phyloP scores from a whole-genome alignment of 2,329 filamentous ascomycete genomes.

The Aspergillus sergii region DNA sequence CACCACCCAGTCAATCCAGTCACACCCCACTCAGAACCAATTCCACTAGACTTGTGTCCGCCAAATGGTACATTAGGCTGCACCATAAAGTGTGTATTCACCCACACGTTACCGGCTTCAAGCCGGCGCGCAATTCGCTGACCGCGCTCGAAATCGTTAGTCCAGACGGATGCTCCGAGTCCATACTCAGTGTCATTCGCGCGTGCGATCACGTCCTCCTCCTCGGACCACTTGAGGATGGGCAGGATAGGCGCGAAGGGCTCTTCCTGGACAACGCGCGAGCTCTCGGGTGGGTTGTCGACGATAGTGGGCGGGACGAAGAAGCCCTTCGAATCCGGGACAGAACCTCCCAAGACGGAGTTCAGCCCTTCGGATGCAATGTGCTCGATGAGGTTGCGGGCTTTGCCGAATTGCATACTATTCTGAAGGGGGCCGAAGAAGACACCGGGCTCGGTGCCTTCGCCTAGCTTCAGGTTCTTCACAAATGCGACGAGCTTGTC shows the following conservation, averaged over 20 bases:
- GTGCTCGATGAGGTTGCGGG: slow-evolving; percentile 59
- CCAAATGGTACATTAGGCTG: slow-evolving; percentile 46
- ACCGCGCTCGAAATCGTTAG: slow-evolving; percentile 54
- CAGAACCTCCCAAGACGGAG: slow-evolving; percentile 53
- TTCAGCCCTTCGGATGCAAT: slow-evolving; percentile 57
- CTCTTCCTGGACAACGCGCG: slow-evolving; percentile 60
- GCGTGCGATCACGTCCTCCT: slow-evolving; percentile 60
- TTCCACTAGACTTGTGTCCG: slow-evolving; percentile 56
- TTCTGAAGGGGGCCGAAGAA: slow-evolving; percentile 66
- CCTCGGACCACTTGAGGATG: slow-evolving; percentile 61
- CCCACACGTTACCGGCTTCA: slow-evolving; percentile 62
- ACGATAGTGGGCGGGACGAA: slow-evolving; percentile 64
- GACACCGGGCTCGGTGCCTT: slow-evolving; percentile 45
- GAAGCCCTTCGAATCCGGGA: slow-evolving; percentile 53
- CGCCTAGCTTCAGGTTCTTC: slow-evolving; percentile 44
- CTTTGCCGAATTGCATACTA: slow-evolving; percentile 64
- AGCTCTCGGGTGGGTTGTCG: slow-evolving; percentile 58
- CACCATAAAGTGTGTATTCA: slow-evolving; percentile 52
- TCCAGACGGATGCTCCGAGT: slow-evolving; percentile 62
- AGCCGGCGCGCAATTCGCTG: slow-evolving; percentile 56
- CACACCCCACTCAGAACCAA: slow-evolving; percentile 52
- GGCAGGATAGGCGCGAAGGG: slow-evolving; percentile 68
- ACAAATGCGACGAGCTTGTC: slow-evolving; percentile 50
- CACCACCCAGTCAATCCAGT: slow-evolving; percentile 45
- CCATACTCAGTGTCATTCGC: slow-evolving; percentile 58